Conservation (phyloP, 306 rosid species). For the Benincasa hispida region DNA sequence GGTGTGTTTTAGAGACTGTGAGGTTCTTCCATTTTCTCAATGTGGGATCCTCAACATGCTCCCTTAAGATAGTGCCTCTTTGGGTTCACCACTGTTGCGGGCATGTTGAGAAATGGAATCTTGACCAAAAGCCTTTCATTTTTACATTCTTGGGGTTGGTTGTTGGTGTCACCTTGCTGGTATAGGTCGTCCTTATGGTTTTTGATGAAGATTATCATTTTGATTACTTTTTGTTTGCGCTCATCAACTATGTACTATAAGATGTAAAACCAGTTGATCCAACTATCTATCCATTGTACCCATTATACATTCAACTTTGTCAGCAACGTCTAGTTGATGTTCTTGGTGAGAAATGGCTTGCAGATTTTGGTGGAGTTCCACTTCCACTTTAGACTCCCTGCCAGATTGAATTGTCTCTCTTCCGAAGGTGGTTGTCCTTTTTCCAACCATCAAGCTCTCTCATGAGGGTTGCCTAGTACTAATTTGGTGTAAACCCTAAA, state of each 20-base stretch:
- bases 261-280: not conserved
- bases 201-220: not conserved
- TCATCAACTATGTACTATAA: not conserved
- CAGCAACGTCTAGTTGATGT: not conserved
- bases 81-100: too few relatives aligned
- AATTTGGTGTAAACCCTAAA: not conserved
- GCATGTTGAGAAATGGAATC: not conserved
- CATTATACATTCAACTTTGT: not conserved
- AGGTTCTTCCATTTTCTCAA: too few relatives aligned
- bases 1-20: too few relatives aligned
- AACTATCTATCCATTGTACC: not conserved
- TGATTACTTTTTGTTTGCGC: not conserved
- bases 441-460: not conserved
- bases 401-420: not conserved
- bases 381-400: not conserved
- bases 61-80: too few relatives aligned
- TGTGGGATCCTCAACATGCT: too few relatives aligned
- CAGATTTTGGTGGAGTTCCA: not conserved
- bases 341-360: not conserved
- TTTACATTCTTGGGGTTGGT: not conserved
- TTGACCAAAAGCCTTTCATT: not conserved
- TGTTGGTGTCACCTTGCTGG: not conserved
- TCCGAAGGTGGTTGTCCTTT: not conserved
- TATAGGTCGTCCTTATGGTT: not conserved
- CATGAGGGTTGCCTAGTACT: not conserved